Evolutionary conservation across 2,329 filamentous ascomycete genomes (phyloP), one percentile per base, ranked within the genome.

Genomic region (Chalaropsis thielavioides): DNA sequence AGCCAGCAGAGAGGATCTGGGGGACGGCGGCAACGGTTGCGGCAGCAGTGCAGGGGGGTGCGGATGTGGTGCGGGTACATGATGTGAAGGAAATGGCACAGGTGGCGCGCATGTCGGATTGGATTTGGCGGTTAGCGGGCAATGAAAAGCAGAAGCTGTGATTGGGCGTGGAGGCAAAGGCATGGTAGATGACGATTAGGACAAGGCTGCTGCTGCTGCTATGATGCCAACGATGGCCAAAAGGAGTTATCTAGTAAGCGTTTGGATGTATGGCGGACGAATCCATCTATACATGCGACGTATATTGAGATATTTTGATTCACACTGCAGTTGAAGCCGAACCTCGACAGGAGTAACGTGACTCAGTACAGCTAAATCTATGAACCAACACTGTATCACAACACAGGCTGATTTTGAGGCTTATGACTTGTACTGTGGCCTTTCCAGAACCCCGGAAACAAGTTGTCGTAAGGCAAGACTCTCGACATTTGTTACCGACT

Each of bases 21-120:
- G 94, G 94, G 11, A 97, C 94, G 2, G 92, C 91, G 11, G 90
- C 89, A 11, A 89, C 91, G 0, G 88, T 97, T 8, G 87, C 89
- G 2, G 90, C 91, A 6, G 90, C 91, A 58, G 81, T 99, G 38
- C 84, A 87, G 68, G 90, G 90, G 6, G 94, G 94, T 2, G 92
- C 92, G 27, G 92, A 97, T 77, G 85, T 99, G 66, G 86, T 97
- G 58, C 81, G 94, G 62, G 91, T 99, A 51, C 94, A 99, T 76
- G 92, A 97, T 77, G 88, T 92, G 15, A 76, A 79, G 65, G 89
- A 94, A 77, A 97, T 97, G 92, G 79, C 76, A 49, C 82, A 90
- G 75, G 91, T 96, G 40, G 85, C 84, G 1, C 87, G 82, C 72
- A 92, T 97, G 86, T 84, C 90, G 8, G 92, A 97, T 80, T 92